Evolutionary conservation across 768 basidiomycete genomes (phyloP).

Genomic region (Suillus tomentosus): DNA sequence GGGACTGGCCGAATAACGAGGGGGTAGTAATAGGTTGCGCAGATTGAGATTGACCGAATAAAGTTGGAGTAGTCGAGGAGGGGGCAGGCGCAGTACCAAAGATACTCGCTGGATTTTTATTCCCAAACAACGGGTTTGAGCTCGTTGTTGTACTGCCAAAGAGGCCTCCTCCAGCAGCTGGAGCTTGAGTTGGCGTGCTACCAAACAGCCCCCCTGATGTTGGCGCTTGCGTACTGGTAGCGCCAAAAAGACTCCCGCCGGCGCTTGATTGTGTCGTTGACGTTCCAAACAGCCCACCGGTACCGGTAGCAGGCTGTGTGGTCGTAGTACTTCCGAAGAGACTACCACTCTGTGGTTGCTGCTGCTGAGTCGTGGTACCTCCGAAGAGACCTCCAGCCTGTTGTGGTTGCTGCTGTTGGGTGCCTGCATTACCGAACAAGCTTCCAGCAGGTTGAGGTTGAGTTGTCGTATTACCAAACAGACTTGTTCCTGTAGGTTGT

Average conservation of each 20-base stretch:
- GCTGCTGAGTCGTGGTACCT: conserved; percentile 4
- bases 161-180: conserved; percentile 22
- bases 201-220: conserved; percentile 34
- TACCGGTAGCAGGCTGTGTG: conserved; percentile 20
- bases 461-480: conserved; percentile 18
- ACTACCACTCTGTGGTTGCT: conserved; percentile 25
- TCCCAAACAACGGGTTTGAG: conserved; percentile 39
- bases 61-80: conserved; percentile 26
- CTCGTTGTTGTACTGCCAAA: conserved; percentile 30
- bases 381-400: conserved; percentile 31
- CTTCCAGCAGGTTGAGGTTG: conserved; percentile 11
- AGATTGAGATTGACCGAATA: conserved; percentile 32
- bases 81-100: conserved; percentile 23
- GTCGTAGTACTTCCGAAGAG: conserved; percentile 27
- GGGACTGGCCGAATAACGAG: conserved; percentile 25
- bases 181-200: conserved; percentile 20
- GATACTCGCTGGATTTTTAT: conserved; percentile 31
- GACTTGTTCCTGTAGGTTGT: conserved; percentile 13
- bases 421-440: conserved; percentile 27
- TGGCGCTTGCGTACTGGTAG: conserved; percentile 17
- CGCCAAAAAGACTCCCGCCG: conserved; percentile 22
- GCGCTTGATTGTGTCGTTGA: conserved; percentile 8
- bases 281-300: conserved; percentile 24
- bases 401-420: conserved; percentile 25
- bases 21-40: conserved; percentile 17